Conservation (phyloP, 2,329 filamentous ascomycete genomes). For the Scorias spongiosa region DNA sequence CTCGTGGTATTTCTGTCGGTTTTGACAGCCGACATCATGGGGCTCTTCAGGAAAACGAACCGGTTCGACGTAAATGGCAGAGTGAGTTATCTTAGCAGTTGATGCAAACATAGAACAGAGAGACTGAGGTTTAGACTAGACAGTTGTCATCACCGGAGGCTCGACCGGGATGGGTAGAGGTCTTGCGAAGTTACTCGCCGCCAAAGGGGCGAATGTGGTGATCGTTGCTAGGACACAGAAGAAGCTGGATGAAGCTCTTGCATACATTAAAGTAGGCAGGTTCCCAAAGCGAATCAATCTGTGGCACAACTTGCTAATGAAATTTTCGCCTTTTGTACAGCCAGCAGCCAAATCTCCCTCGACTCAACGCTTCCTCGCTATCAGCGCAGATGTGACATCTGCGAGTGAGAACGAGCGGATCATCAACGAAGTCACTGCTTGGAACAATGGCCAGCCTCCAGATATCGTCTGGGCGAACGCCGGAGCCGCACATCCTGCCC, state of each 20-base stretch:
- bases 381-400: conserved; percentile 66
- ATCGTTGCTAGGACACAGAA: conserved; percentile 63
- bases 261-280: conserved; percentile 43
- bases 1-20: conserved; percentile 23
- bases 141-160: conserved; percentile 74
- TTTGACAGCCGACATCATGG: conserved; percentile 41
- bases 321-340: conserved; percentile 24
- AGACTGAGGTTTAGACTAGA: conserved; percentile 37
- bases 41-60: conserved; percentile 52
- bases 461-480: conserved; percentile 90
- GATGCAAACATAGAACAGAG: conserved; percentile 3
- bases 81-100: conserved; percentile 34
- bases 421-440: conserved; percentile 54
- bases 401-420: conserved; percentile 54
- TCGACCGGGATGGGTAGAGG: conserved; percentile 85
- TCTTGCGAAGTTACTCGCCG: conserved; percentile 56
- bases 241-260: conserved; percentile 59
- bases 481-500: conserved; percentile 55
- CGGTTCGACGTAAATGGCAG: conserved; percentile 74
- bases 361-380: conserved; percentile 65
- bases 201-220: conserved; percentile 73
- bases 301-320: not conserved
- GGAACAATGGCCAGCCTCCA: conserved; percentile 60
- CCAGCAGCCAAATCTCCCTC: conserved; percentile 48
- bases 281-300: not conserved